Evolutionary conservation across 805 yeast genomes (phyloP).

Genomic region (Ogataea ramenticola): DNA sequence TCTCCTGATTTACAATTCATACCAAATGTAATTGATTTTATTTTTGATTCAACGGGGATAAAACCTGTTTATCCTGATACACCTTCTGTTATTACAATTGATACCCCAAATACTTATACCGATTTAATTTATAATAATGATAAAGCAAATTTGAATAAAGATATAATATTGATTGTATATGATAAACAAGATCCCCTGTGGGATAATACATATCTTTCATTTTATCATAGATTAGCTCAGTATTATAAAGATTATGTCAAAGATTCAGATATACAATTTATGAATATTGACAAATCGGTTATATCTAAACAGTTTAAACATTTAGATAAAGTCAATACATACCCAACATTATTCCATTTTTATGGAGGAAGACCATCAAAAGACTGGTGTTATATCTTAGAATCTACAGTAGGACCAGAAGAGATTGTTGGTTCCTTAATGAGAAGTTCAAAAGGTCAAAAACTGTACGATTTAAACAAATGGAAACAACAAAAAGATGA

Average conservation of each 20-base stretch:
- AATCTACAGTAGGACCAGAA: constrained; percentile 17
- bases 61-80: constrained; percentile 26
- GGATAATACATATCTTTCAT: constrained; percentile 23
- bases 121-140: constrained; percentile 5
- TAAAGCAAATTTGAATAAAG: constrained; percentile 6
- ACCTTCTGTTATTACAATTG: constrained; percentile 7
- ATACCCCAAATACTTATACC: constrained; percentile 10
- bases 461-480: constrained; percentile 18
- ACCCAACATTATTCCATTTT: constrained; percentile 25
- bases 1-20: too few species aligned
- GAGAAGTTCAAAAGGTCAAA: constrained; percentile 24
- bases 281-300: constrained; percentile 27
- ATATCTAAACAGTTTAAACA: constrained; percentile 19
- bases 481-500: constrained; percentile 18
- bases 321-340: constrained; percentile 21
- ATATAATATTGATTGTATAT: constrained; percentile 25
- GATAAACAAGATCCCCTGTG: constrained; percentile 31
- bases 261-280: constrained; percentile 16
- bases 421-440: constrained; percentile 21
- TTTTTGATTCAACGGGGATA: constrained; percentile 26
- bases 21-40: too few species aligned
- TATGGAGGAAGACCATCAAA: constrained; percentile 8
- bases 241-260: constrained; percentile 16
- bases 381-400: constrained; percentile 9
- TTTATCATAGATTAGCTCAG: constrained; percentile 24